phyloP scores from a whole-genome alignment of 768 basidiomycete genomes.

The Mycena venus region DNA sequence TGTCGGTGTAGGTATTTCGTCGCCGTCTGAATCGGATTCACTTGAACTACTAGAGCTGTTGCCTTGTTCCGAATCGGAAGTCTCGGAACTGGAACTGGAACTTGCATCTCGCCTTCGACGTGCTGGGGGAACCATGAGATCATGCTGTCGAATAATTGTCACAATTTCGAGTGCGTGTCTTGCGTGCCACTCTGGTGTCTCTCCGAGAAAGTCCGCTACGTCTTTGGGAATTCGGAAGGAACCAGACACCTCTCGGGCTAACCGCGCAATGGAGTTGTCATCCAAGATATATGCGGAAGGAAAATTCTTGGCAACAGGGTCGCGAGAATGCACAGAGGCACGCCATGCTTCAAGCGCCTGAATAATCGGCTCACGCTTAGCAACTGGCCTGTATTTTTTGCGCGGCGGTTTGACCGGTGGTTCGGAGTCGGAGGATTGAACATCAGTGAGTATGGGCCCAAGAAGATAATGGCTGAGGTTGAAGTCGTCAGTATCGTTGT shows the following conservation, averaged over 20 bases:
- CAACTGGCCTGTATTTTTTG: background rate
- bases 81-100: background rate
- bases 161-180: background rate
- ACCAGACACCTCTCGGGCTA: background rate
- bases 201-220: background rate
- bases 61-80: background rate
- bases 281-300: background rate
- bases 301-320: background rate
- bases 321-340: background rate
- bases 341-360: background rate
- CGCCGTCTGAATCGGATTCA: background rate
- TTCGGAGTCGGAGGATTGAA: background rate
- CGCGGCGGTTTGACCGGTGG: background rate
- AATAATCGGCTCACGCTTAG: background rate
- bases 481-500: background rate
- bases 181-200: slow-evolving; percentile 8
- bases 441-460: background rate
- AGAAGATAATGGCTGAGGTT: background rate
- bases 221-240: background rate
- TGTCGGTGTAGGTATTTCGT: background rate
- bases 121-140: background rate
- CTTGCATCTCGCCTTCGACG: background rate
- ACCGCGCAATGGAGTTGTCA: background rate
- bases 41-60: background rate
- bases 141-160: background rate